Evolutionary conservation across 345 rosid species (phyloP).

Genomic region (Eucalyptus caleyi): DNA sequence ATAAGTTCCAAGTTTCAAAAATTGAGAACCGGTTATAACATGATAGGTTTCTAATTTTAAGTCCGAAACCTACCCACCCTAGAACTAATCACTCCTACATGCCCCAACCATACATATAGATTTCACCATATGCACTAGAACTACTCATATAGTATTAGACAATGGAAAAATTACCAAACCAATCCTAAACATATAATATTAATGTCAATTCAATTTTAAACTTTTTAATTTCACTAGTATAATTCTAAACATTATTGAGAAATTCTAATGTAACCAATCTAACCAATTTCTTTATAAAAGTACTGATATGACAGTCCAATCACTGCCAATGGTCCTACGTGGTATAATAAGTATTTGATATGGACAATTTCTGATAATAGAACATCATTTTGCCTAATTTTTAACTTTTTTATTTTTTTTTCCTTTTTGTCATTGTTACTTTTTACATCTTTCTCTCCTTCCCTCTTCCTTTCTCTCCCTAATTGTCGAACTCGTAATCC

Average conservation of each 20-base stretch:
- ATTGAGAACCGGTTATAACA: rapidly evolving
- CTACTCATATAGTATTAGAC: not conserved
- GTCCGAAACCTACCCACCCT: not conserved
- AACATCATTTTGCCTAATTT: too few relatives aligned
- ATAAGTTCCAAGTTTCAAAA: too few relatives aligned
- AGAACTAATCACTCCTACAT: not conserved
- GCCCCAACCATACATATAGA: not conserved
- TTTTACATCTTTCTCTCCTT: not conserved
- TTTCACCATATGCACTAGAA: not conserved
- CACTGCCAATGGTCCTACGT: not conserved
- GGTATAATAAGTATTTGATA: not conserved
- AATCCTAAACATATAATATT: not conserved
- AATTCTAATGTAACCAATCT: not conserved
- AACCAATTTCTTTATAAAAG: not conserved
- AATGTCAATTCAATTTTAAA: not conserved
- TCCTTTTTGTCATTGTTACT: not conserved
- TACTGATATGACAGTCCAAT: rapidly evolving
- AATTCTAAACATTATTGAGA: not conserved
- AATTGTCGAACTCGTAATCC: not conserved
- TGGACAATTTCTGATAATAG: not conserved
- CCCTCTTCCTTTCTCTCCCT: not conserved
- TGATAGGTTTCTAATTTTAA: not conserved
- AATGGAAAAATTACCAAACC: not conserved
- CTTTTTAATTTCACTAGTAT: not conserved
- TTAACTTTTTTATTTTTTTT: too few relatives aligned